Evolutionary conservation across 2,329 filamentous ascomycete species (phyloP), one percentile per base, ranked within the genome.

Genomic region (Claviceps purpurea): DNA sequence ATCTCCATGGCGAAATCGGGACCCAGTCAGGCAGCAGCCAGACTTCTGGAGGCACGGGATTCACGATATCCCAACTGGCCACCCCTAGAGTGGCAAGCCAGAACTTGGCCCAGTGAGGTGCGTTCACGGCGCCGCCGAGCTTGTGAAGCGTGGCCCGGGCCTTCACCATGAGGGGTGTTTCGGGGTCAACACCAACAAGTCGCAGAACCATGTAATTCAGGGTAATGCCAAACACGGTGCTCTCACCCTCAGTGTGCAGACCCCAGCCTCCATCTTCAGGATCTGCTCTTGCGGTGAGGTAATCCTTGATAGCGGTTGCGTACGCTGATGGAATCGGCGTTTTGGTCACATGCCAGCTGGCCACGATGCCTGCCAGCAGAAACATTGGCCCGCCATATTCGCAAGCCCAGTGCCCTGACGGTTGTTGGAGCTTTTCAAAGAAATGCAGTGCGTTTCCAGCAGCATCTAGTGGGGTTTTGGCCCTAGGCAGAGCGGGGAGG

Each of bases 361-460:
- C 81, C 56, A 96, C 81, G 22, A 95, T 66, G 45, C 91, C 88
- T 0, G 91, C 89, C 1, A 97, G 74, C 41, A 97, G 78, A 64
- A 98, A 98, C 87, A 96, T 91, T 4, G 93, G 93, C 0, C 93
- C 93, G 51, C 93, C 93, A 70, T 98, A 98, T 66, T 98, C 93
- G 71, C 91, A 97, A 5, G 77, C 93, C 93, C 93, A 98, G 63
- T 96, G 88, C 5, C 93, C 93, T 1, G 88, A 85, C 14, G 85
- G 82, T 1, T 96, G 76, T 66, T 98, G 93, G 24, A 97, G 78
- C 56, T 91, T 79, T 53, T 90, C 87, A 71, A 94, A 95, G 73
- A 95, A 97, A 3, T 79, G 73, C 51, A 97, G 76, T 40, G 85
- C 89, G 70, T 98, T 98, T 54, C 77, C 74, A 3, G 88, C 89